Base-by-base conservation (phyloP, 495 filamentous ascomycete species). In the Penicillium cataractarum region DNA sequence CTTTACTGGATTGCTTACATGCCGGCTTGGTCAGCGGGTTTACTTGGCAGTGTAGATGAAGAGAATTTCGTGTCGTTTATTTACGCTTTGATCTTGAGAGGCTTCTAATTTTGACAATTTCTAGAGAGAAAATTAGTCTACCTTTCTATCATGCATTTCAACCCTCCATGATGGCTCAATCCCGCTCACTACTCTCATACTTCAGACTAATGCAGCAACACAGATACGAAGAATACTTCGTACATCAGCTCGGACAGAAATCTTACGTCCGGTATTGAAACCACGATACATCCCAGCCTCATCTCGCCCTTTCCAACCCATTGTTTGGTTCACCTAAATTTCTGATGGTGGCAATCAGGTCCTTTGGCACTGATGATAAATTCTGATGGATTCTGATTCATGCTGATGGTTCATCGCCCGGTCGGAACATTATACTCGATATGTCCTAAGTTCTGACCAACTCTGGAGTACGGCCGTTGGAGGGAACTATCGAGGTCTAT, bases 311-410 rank as follows among this genome's bases (percentile, higher is more conserved):
- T 29, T 39, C 33, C 21, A 33, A 31, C 12, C 60, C 44, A 50
- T 40, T 35, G 51, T 54, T 54, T 63, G 64, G 64, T 66, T 63
- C 64, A 55, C 8, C 64, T 62, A 63, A 71, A 71, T 70, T 59
- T 71, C 60, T 71, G 64, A 55, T 60, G 15, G 69, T 71, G 69
- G 69, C 66, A 65, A 71, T 48, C 40, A 44, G 53, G 40, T 9
- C 27, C 49, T 39, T 59, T 60, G 63, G 63, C 58, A 65, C 21
- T 58, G 22, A 37, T 58, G 19, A 6, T 32, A 0, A 33, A 49
- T 49, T 44, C 40, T 44, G n/a, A 44, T 22, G 7, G 21, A 46
- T 46, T 21, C 40, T 8, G 42, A 44, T 44, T 21, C 15, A 22
- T 44, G 19, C 6, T 1, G 7, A n/a, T n/a, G n/a, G n/a, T n/a